Evolutionary conservation across 129 eudicot species (phyloP).

Genomic region (Artemisia tridentata): DNA sequence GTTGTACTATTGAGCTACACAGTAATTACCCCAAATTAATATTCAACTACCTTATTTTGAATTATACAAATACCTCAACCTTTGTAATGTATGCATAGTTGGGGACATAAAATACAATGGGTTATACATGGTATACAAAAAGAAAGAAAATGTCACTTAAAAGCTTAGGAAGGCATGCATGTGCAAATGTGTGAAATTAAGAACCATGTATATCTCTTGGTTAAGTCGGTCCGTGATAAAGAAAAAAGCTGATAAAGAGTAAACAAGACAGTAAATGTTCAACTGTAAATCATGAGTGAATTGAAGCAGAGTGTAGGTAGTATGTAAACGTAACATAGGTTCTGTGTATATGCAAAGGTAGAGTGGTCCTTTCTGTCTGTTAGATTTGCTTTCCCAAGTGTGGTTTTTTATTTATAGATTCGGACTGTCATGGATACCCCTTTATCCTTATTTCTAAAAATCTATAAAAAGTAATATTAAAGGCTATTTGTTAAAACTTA

Average conservation of each 20-base stretch:
- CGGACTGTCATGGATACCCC: slow-evolving; percentile 14
- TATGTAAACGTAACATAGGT: slow-evolving; percentile 2
- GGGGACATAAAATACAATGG: too few species aligned
- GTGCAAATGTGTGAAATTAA: slow-evolving; percentile 14
- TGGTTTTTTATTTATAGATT: slow-evolving; percentile 24
- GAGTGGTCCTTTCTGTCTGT: slow-evolving; percentile 36
- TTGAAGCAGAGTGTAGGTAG: slow-evolving; percentile 15
- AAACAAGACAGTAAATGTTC: slow-evolving; percentile 39
- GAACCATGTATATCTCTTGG: slow-evolving; percentile 27
- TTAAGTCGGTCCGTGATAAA: slow-evolving; percentile 26
- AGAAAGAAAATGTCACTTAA: not conserved
- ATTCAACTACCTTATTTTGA: too few species aligned
- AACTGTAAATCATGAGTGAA: slow-evolving; percentile 33
- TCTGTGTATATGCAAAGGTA: slow-evolving; percentile 21
- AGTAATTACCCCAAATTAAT: too few species aligned
- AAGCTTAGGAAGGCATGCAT: not conserved
- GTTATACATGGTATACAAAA: not conserved
- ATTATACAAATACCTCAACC: too few species aligned
- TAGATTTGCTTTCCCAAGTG: slow-evolving; percentile 43
- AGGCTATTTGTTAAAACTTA: too few species aligned
- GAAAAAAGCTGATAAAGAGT: slow-evolving; percentile 38
- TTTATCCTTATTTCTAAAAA: slow-evolving; percentile 5
- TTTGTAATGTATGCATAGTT: too few species aligned
- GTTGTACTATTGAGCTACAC: too few species aligned
- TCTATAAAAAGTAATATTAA: too few species aligned